These are phyloP conservation scores for Gastrodia elata DNA, from an alignment of 106 monocot genomes.

Conservation along the genomic window DNA sequence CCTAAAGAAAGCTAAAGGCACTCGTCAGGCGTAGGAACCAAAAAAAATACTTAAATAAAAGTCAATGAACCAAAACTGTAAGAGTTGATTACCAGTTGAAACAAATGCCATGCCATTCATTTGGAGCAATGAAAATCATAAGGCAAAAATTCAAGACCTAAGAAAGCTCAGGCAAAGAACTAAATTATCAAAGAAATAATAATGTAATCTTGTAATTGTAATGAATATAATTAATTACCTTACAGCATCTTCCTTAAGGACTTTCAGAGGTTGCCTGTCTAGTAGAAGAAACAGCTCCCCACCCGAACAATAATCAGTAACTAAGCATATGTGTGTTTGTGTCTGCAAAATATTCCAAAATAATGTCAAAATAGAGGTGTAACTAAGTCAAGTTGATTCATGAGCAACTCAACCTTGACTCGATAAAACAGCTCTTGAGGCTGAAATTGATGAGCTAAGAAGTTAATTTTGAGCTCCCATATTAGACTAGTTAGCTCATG, in stretches of 20 bases:
- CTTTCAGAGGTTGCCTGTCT: slow-evolving; percentile 84
- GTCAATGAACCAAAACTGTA: no score
- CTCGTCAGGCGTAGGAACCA: no score
- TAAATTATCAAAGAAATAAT: neutral
- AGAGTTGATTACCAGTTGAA: neutral
- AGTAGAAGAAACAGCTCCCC: slow-evolving; percentile 89
- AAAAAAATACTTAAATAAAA: no score
- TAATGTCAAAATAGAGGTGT: no score
- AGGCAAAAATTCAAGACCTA: neutral
- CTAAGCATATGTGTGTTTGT: slow-evolving; percentile 83
- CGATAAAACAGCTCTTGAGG: no score
- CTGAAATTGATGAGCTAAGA: no score
- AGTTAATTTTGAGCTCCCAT: no score
- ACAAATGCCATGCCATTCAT: neutral
- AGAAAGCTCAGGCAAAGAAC: neutral
- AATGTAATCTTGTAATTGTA: neutral
- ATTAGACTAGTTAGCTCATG: no score
- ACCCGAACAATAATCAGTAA: slow-evolving; percentile 90
- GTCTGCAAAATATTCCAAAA: slow-evolving; percentile 52
- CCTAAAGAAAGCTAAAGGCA: no score
- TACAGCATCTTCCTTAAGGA: slow-evolving; percentile 89
- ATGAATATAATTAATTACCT: slow-evolving; percentile 37
- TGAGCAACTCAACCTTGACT: no score
- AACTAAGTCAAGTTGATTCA: no score
- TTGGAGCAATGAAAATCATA: neutral